phyloP scores from a whole-genome alignment of 345 rosid genomes.

The Microcos paniculata region DNA sequence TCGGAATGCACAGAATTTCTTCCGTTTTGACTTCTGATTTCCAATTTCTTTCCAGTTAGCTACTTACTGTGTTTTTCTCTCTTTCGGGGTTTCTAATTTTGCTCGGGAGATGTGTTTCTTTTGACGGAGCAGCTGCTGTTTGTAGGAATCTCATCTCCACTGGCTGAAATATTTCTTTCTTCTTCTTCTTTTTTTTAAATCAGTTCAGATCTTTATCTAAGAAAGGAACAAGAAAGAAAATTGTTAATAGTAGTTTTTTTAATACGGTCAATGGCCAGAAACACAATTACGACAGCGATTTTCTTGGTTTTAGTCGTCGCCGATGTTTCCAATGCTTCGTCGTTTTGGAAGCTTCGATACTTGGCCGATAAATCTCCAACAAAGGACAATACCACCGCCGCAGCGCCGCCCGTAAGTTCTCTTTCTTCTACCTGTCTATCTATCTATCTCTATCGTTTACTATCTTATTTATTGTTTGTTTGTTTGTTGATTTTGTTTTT shows the following conservation, averaged over 20 bases:
- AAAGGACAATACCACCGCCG: slow-evolving; percentile 19
- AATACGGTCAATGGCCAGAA: slow-evolving; percentile 37
- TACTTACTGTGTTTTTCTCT: background rate
- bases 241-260: background rate
- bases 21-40: background rate
- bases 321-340: slow-evolving; percentile 45
- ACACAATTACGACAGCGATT: slow-evolving; percentile 31
- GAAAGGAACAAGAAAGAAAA: background rate
- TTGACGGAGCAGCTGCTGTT: background rate
- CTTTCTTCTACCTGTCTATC: background rate
- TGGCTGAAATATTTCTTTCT: background rate
- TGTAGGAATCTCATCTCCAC: background rate
- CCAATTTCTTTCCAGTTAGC: background rate
- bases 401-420: slow-evolving; percentile 28
- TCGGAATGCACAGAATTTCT: background rate
- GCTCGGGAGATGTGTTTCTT: background rate
- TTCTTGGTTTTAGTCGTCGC: slow-evolving; percentile 38
- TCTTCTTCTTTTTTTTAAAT: background rate
- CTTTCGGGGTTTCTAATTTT: background rate
- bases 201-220: slow-evolving; percentile 6
- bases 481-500: slow-evolving; percentile 22
- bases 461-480: background rate
- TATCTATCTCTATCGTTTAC: background rate
- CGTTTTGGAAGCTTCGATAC: slow-evolving; percentile 25
- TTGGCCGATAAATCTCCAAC: slow-evolving; percentile 31